A percentile compares a stretch with the other conserved stretches of the same genome.
phyloP scores from a whole-genome alignment of 139 green algal species.

The Asterochloris sp. region DNA sequence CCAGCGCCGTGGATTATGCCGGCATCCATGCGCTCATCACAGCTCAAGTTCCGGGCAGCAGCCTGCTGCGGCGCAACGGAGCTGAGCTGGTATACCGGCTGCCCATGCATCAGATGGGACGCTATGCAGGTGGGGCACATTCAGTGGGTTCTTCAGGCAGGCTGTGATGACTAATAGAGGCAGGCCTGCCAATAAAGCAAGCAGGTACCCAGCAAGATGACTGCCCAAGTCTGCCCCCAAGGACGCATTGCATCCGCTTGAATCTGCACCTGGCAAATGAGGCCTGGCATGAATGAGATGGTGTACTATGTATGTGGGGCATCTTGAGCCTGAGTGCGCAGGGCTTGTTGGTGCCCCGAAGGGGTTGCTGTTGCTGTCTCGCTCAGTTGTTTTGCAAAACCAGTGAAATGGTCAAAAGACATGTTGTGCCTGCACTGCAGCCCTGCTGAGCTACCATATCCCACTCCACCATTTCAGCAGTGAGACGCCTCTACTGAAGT shows the following conservation, averaged over 20 bases:
- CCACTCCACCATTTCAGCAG: too few relatives aligned
- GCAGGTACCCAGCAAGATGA: not conserved
- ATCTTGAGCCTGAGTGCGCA: not conserved
- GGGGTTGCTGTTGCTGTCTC: not conserved
- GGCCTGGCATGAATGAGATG: not conserved
- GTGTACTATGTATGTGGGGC: not conserved
- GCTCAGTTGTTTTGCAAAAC: not conserved
- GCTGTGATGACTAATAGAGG: not conserved
- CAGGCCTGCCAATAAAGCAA: not conserved
- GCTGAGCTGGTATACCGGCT: constrained; percentile 18
- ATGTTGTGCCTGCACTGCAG: too few relatives aligned
- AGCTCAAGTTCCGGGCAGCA: not conserved
- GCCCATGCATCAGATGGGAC: not conserved
- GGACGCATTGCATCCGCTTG: not conserved
- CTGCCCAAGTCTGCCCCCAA: not conserved
- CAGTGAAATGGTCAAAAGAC: too few relatives aligned
- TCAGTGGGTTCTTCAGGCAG: not conserved
- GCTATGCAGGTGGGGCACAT: not conserved
- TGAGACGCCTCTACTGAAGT: not conserved
- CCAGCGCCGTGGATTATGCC: not conserved
- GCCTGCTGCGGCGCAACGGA: constrained; percentile 24
- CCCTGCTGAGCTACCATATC: too few relatives aligned
- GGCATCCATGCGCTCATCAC: not conserved
- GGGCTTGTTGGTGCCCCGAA: not conserved
- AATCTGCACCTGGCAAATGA: not conserved